These are phyloP conservation scores for Hypomontagnella monticulosa DNA, from an alignment of 495 filamentous ascomycete species.

Conservation along the genomic window DNA sequence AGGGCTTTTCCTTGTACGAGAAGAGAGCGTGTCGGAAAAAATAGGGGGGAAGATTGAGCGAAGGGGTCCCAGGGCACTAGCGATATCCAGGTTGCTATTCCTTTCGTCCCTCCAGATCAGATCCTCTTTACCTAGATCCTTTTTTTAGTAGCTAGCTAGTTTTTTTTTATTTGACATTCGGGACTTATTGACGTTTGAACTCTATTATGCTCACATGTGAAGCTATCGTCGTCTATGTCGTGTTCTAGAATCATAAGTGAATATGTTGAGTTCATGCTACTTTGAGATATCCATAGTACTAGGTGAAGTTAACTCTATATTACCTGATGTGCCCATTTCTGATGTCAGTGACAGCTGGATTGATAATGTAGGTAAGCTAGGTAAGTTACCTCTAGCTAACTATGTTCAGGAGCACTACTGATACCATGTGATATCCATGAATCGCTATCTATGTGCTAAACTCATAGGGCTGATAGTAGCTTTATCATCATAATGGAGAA, in stretches of 20 bases:
- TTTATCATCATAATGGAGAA: no score
- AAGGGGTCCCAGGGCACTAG: slow-evolving; percentile 27
- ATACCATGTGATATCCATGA: no score
- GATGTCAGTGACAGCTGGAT: no score
- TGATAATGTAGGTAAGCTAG: no score
- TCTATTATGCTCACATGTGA: neutral
- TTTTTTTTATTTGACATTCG: slow-evolving; percentile 10
- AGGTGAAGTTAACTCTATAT: no score
- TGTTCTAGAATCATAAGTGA: slow-evolving; percentile 1
- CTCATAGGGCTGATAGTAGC: no score
- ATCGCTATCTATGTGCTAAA: no score
- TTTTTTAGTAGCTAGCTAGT: slow-evolving; percentile 16
- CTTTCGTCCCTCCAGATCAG: slow-evolving; percentile 17
- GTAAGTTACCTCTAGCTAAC: no score
- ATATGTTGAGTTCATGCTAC: neutral
- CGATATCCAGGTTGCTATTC: slow-evolving; percentile 32
- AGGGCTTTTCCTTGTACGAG: slow-evolving; percentile 39
- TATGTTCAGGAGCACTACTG: no score
- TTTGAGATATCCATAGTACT: no score
- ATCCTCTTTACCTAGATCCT: slow-evolving; percentile 16
- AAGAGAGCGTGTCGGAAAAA: neutral
- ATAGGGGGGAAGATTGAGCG: slow-evolving; percentile 12
- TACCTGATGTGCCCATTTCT: no score
- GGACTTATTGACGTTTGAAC: slow-evolving; percentile 17
- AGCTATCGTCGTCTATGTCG: neutral